Base-by-base conservation (phyloP, 208 protist genomes). In the Leishmania tropica region DNA sequence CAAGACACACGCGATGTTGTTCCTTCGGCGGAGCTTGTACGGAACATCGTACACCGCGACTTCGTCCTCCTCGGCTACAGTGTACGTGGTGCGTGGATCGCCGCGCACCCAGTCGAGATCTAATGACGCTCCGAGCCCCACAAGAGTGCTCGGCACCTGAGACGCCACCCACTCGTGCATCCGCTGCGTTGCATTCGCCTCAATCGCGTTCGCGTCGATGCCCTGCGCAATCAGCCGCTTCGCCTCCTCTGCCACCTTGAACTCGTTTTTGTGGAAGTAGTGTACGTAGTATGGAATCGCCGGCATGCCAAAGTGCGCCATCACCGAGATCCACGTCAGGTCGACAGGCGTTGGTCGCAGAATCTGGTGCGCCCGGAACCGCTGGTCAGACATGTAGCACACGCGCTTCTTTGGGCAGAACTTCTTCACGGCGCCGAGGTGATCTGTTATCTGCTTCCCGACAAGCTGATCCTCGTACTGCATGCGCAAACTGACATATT, bases 21-120 rank as follows among this genome's bases (percentile, higher is more conserved):
- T 7, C 10, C n/a, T 11, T 42, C 5, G 15, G 40, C 5, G 4
- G 67, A 5, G 42, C 17, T 31, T 42, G 68, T 73, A 73, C 21
- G 19, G 40, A 24, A 73, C 68, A 51, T 73, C 68, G 40, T 73
- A 73, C 40, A 73, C 68, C 19, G 68, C 68, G 7, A 73, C 68
- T 10, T 73, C 68, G 68, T 73, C 68, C 40, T n/a, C 40, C 68
- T 73, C 68, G 17, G 68, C 68, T 10, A 73, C 42, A 1, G 48
- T 19, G 31, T 73, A 73, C 68, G 68, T 4, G 0, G 42, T 1
- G 68, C 68, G 68, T 15, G 35, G 17, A 1, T 24, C 7, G 42
- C 68, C 68, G 24, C 68, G 21, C 1, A 45, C 65, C 65, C 65
- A 71, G 8, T 71, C 15, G 7, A 71, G 28, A 45, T 71, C 65